Evolutionary conservation across 495 filamentous ascomycete species (phyloP).

Genomic region (Cercophora scortea): DNA sequence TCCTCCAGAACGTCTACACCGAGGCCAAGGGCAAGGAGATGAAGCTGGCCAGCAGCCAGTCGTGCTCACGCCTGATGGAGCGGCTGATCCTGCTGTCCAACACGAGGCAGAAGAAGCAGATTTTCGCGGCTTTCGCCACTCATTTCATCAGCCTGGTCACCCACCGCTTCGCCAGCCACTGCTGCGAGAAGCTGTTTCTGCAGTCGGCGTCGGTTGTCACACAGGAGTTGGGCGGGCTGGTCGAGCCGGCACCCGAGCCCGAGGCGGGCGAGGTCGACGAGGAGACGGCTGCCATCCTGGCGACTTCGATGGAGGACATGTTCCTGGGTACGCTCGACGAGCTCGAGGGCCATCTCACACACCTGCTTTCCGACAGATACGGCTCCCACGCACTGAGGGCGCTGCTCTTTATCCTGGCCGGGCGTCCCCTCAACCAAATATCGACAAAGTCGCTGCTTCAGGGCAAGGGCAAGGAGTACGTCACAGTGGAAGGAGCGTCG

Average conservation of each 20-base stretch:
- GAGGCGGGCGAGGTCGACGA: constrained; percentile 29
- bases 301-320: constrained; percentile 67
- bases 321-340: constrained; percentile 78
- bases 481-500: constrained; percentile 42
- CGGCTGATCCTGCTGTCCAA: constrained; percentile 76
- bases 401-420: constrained; percentile 76
- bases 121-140: constrained; percentile 79
- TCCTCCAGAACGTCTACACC: constrained; percentile 74
- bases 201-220: constrained; percentile 71
- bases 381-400: constrained; percentile 87
- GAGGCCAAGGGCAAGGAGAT: constrained; percentile 89
- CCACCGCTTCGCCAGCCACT: constrained; percentile 94
- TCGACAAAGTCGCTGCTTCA: constrained; percentile 63
- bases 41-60: constrained; percentile 92
- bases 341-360: constrained; percentile 74
- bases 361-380: constrained; percentile 76
- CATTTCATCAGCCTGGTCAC: constrained; percentile 85
- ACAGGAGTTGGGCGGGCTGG: constrained; percentile 50
- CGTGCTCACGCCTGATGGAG: constrained; percentile 89
- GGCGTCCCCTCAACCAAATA: constrained; percentile 60
- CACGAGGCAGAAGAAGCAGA: constrained; percentile 68
- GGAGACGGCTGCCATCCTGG: constrained; percentile 3
- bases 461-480: constrained; percentile 84
- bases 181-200: constrained; percentile 88
- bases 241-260: constrained; percentile 11